Evolutionary conservation across 2,329 filamentous ascomycete species (phyloP), one percentile per base, ranked within the genome.

Genomic region (Trichophaea hybrida): DNA sequence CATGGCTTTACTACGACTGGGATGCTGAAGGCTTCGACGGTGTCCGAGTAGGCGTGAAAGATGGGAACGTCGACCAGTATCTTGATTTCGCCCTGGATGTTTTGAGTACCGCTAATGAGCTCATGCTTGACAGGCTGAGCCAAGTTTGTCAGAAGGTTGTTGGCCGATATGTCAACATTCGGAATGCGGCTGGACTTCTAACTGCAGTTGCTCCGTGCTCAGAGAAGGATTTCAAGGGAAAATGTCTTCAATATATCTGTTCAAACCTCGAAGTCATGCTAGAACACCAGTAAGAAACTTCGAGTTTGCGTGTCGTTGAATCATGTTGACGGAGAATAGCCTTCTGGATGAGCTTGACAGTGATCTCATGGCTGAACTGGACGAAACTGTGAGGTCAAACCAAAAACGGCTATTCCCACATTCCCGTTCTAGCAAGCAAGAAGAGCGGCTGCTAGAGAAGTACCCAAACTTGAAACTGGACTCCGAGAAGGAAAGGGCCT

Each of bases 71-170:
- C 5, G 89, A 96, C 65, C 85, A 89, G 50, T 89, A 95, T 64
- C 81, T 90, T 4, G 89, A 97, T 67, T 75, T 93, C n/a, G 78
- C 96, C 6, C 79, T 97, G 73, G 89, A 95, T 67, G 86, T 97
- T 49, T 84, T 97, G 79, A 82, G 82, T 59, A 84, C 88, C 56
- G 88, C 90, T 10, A 93, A 98, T 69, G 91, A 98, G 72, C 75
- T 98, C 59, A 96, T 98, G 90, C 78, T 98, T 51, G 89, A 96
- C 70, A 80, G 90, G 5, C 75, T 98, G 4, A 88, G 88, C 4
- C 87, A 95, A 70, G 82, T 94, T 33, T 97, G 93, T 71, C 93
- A 98, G 70, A 82, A 80, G 60, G 74, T 89, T 24, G 80, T 97
- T 61, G 90, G 89, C 38, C 81, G 80, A 54, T 94, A 93, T 72